Conservation (phyloP, 352 stramenopile species). For the Phytophthora fragariae region DNA sequence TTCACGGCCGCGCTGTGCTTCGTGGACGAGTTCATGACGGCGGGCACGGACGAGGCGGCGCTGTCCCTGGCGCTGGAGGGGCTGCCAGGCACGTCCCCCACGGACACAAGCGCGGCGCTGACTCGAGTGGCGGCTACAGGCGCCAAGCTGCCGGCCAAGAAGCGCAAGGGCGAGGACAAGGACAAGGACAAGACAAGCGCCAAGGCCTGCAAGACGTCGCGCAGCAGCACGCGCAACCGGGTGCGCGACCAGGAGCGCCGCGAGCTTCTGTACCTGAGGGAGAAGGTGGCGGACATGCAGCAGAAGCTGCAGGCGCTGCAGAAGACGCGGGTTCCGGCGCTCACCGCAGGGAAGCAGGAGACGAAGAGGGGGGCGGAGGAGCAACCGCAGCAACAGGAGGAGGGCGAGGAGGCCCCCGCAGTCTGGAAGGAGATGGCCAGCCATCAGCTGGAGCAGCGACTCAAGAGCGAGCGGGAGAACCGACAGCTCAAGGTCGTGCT, state of each 20-base stretch:
- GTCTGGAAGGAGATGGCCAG: conserved; percentile 61
- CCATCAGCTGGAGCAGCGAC: conserved; percentile 51
- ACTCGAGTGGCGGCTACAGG: conserved; percentile 1
- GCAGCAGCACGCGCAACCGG: conserved; percentile 47
- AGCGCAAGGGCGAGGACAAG: conserved; percentile 25
- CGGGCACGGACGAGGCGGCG: conserved; percentile 23
- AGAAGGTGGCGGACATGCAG: conserved; percentile 56
- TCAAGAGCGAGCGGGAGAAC: conserved; percentile 71
- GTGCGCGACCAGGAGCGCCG: conserved; percentile 50
- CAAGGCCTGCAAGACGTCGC: conserved; percentile 43
- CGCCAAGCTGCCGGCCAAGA: conserved; percentile 18
- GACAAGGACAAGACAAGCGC: conserved; percentile 6
- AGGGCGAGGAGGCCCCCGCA: conserved; percentile 18
- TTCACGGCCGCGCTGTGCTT: conserved; percentile 51
- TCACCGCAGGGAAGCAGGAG: conserved; percentile 1
- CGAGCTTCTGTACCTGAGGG: conserved; percentile 53
- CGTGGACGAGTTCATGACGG: conserved; percentile 42
- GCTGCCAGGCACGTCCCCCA: conserved; percentile 18
- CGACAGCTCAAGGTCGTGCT: conserved; percentile 61
- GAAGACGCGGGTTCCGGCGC: conserved; percentile 19
- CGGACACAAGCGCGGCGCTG: neutral
- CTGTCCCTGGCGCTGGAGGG: conserved; percentile 32
- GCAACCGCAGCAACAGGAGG: neutral
- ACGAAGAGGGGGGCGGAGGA: conserved; percentile 1
- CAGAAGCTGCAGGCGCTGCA: conserved; percentile 47